phyloP scores from a whole-genome alignment of 208 protist species.

The Leishmania tarentolae region DNA sequence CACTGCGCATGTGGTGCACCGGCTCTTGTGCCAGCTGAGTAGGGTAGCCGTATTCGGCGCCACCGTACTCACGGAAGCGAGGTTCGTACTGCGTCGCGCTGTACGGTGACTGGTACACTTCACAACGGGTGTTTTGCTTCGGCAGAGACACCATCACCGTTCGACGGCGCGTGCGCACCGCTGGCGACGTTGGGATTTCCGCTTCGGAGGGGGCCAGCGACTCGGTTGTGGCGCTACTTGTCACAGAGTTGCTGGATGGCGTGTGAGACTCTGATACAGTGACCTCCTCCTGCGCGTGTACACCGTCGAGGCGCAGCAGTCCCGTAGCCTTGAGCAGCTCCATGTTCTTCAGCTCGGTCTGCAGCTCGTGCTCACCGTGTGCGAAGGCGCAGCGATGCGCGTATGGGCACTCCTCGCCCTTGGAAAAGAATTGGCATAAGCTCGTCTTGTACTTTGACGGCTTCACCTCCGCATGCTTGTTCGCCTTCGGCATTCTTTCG shows the following conservation, averaged over 20 bases:
- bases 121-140: constrained; percentile 36
- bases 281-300: constrained; percentile 7
- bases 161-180: constrained; percentile 39
- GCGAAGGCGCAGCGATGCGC: constrained; percentile 78
- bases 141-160: constrained; percentile 68
- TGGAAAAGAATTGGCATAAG: constrained; percentile 72
- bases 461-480: constrained; percentile 72
- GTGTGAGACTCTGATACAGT: neutral
- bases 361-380: constrained; percentile 81
- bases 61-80: constrained; percentile 26
- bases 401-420: constrained; percentile 68
- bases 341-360: constrained; percentile 69
- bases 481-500: constrained; percentile 35
- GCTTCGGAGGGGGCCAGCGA: constrained; percentile 6
- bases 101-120: constrained; percentile 32
- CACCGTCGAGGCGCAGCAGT: constrained; percentile 63
- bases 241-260: constrained; percentile 24
- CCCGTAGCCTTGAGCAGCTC: constrained; percentile 65
- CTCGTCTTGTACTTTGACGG: constrained; percentile 89
- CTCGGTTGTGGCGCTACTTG: constrained; percentile 18
- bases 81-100: constrained; percentile 17
- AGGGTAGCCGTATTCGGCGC: constrained; percentile 28
- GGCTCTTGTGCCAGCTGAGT: constrained; percentile 7
- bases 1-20: neutral
- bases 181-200: constrained; percentile 8